Base-by-base conservation (phyloP, 2,329 filamentous ascomycete species). In the Venturia aucupariae region DNA sequence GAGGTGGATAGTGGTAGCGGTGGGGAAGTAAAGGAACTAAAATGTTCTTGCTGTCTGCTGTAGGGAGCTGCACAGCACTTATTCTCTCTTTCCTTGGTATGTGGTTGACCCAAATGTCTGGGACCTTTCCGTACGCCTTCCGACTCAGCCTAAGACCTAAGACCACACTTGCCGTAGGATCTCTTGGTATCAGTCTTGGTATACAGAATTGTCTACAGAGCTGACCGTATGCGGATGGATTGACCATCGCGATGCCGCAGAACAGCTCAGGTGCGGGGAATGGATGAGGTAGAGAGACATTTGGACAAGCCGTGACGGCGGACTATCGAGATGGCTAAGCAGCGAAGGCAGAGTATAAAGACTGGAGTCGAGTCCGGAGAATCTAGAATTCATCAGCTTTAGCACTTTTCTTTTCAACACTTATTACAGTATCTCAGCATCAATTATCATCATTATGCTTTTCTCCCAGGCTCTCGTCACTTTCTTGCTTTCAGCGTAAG, bases 401-500 rank as follows among this genome's bases (percentile, higher is more conserved):
- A 32, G 35, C 30, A 57, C 35, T 38, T 15, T 27, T 17, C 35
- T 57, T 51, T 32, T 57, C 27, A 57, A 35, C 51, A 57, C 15
- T 57, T 30, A 57, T 30, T 57, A 32, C 30, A 35, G 4, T 35
- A 6, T n/a, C 30, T 19, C 32, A 15, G 8, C 51, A 4, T n/a
- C 15, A 22, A 27, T 27, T 13, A 55, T 17, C 27, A 35, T n/a
- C 30, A 35, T 22, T 30, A 57, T 57, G 51, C 27, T 57, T 30
- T 57, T 57, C 30, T 32, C 17, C 30, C 30, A 57, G 19, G 30
- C 27, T n/a, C 27, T 57, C 17, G 51, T 57, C 30, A 22, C 51
- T 57, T 19, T 35, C 51, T 57, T 57, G 51, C 51, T 57, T 19
- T 57, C 51, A 30, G 51, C 51, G 51, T 57, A 35, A 57, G 51